These are phyloP conservation scores for Elaeagnus macrophylla DNA, from an alignment of 306 rosid species.

Conservation along the genomic window DNA sequence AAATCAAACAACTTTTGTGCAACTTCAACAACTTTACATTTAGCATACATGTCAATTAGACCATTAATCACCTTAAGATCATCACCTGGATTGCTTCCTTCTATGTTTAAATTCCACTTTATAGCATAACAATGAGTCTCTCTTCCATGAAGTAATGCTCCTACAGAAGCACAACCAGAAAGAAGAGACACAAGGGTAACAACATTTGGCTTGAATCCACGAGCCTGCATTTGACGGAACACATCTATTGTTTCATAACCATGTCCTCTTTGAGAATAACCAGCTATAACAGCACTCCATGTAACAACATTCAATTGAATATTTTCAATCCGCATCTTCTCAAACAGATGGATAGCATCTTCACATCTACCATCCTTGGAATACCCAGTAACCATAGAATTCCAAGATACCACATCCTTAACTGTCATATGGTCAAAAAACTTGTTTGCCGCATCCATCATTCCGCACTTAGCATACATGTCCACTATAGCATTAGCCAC, in stretches of 20 bases:
- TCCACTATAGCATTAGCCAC: conserved; percentile 76
- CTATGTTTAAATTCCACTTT: conserved; percentile 37
- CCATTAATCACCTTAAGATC: conserved; percentile 68
- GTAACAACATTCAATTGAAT: conserved; percentile 72
- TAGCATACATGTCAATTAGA: conserved; percentile 83
- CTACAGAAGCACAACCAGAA: conserved; percentile 71
- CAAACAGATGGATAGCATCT: conserved; percentile 45
- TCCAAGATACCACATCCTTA: conserved; percentile 90
- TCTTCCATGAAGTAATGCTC: conserved; percentile 60
- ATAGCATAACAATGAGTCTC: conserved; percentile 67
- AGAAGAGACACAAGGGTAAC: conserved; percentile 72
- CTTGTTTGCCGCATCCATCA: conserved; percentile 55
- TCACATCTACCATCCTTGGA: conserved; percentile 65
- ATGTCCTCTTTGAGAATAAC: conserved; percentile 64
- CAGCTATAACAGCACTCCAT: conserved; percentile 78
- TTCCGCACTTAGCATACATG: conserved; percentile 72
- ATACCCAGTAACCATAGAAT: conserved; percentile 78
- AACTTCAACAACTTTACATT: conserved; percentile 42
- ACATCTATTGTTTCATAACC: conserved; percentile 61
- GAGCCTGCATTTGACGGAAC: conserved; percentile 55
- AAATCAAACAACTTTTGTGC: conserved; percentile 53
- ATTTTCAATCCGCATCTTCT: conserved; percentile 51
- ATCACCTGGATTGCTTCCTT: conserved; percentile 30
- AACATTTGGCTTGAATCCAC: conserved; percentile 51
- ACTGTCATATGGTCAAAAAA: conserved; percentile 54